Base-by-base conservation (phyloP, 768 basidiomycete genomes). In the Boletus patriciae region DNA sequence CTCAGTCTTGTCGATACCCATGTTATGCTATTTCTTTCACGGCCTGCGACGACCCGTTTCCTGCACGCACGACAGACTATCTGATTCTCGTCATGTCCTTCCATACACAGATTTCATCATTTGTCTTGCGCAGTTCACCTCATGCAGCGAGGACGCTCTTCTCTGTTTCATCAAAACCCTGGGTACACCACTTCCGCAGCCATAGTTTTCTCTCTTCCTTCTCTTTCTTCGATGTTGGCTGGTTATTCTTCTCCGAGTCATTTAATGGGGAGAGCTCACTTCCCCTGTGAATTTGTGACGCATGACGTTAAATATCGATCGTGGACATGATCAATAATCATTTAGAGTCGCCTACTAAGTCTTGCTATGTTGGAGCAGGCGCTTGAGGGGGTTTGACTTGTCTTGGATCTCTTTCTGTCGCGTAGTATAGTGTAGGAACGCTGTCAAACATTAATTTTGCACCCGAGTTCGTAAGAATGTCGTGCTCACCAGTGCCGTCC, bases 1-100 rank as follows among this genome's bases (percentile, higher is more conserved):
- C 46, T 62, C 64, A 45, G 50, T 64, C 59, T 62, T 58, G 43
- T 65, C 48, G 67, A 72, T 75, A 73, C 69, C 66, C 66, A 67
- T 62, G 64, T 68, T 68, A 70, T 66, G 67, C 61, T 71, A 66
- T 60, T 64, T 73, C 67, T 65, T 65, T 72, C 55, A 71, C 65
- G 71, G 69, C 73, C 64, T 65, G 61, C 62, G 58, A 72, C 66
- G 71, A 72, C 65, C 62, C 44, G 37, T 58, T 58, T 70, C 62
- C 55, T 63, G 62, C 73, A 74, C 62, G 64, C 64, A 73, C 64
- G 71, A 73, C 71, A 70, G 63, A 70, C 73, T 70, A 69, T 67
- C 64, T 69, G 64, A 65, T 70, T 54, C 54, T 70, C 68, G 60
- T 57, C 62, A 63, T 70, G 62, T 66, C 65, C 57, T 61, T 62